Evolutionary conservation across 83 land plant species (phyloP).

Genomic region (Picea engelmannii): DNA sequence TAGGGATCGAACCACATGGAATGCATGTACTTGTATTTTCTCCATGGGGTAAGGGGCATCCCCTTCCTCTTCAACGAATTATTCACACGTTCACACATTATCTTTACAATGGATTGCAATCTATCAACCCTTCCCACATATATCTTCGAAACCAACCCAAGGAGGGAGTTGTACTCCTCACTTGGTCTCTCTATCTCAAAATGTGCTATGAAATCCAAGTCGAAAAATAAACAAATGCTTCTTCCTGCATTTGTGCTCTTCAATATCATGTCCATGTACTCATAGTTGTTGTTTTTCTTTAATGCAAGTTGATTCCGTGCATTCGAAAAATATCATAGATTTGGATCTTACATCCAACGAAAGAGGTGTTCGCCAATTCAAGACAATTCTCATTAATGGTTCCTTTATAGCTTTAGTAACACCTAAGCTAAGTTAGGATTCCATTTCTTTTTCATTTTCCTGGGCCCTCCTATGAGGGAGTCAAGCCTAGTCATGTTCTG

Average conservation of each 20-base stretch:
- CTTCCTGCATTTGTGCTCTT: not conserved
- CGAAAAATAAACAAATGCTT: constrained; percentile 11
- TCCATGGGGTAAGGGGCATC: constrained; percentile 49
- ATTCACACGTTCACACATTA: constrained; percentile 16
- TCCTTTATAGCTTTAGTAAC: too few species aligned
- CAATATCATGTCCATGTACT: too few species aligned
- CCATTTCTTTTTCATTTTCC: too few species aligned
- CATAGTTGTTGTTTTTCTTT: too few species aligned
- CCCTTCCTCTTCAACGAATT: constrained; percentile 22
- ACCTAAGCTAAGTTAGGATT: too few species aligned
- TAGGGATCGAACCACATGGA: constrained; percentile 52
- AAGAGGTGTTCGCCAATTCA: too few species aligned
- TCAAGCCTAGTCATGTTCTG: too few species aligned
- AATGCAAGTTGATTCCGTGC: too few species aligned
- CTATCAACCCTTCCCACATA: constrained; percentile 23
- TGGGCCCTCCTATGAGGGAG: too few species aligned
- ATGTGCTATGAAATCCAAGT: constrained; percentile 26
- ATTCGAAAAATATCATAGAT: too few species aligned
- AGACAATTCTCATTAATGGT: too few species aligned
- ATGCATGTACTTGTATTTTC: constrained; percentile 45
- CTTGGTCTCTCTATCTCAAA: constrained; percentile 40
- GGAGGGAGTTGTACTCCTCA: constrained; percentile 20
- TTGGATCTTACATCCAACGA: too few species aligned
- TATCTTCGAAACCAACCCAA: constrained; percentile 23
- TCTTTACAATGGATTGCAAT: constrained; percentile 19